Evolutionary conservation across 306 rosid genomes (phyloP).

Genomic region (Rosa rugosa): DNA sequence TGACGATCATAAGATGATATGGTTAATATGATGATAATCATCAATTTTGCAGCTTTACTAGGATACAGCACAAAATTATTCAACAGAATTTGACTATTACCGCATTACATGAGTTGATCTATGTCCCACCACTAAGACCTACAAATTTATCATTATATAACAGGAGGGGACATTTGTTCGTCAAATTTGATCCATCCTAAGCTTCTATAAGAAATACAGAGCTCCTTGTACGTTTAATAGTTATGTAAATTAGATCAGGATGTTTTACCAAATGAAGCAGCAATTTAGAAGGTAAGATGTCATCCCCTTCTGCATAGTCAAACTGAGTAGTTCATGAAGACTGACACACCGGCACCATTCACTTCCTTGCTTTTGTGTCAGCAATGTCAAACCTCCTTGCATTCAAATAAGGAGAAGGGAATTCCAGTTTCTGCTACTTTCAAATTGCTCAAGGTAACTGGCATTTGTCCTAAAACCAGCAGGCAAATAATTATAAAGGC

Average conservation of each 20-base stretch:
- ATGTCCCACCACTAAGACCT: slow-evolving; percentile 56
- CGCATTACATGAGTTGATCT: slow-evolving; percentile 27
- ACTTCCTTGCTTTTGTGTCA: slow-evolving; percentile 13
- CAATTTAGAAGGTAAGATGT: slow-evolving; percentile 32
- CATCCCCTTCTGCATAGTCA: too few relatives aligned
- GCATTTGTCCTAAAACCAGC: slow-evolving; percentile 70
- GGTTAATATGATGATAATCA: background rate
- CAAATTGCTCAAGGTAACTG: slow-evolving; percentile 60
- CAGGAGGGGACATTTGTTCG: slow-evolving; percentile 56
- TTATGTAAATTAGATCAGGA: slow-evolving; percentile 82
- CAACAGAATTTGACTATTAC: background rate
- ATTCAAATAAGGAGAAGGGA: slow-evolving; percentile 83
- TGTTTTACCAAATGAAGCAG: slow-evolving; percentile 75
- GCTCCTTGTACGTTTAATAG: slow-evolving; percentile 76
- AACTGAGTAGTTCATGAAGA: too few relatives aligned
- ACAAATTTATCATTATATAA: slow-evolving; percentile 46
- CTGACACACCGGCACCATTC: too few relatives aligned
- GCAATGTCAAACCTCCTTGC: slow-evolving; percentile 63
- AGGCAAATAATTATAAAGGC: slow-evolving; percentile 56
- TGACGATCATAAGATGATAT: background rate
- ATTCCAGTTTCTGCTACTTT: slow-evolving; percentile 83
- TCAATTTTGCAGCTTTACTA: background rate
- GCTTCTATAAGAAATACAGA: slow-evolving; percentile 72
- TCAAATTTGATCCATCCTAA: slow-evolving; percentile 55
- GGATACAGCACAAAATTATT: background rate